Evolutionary conservation across 2,329 filamentous ascomycete genomes (phyloP), one percentile per base, ranked within the genome.

Genomic region (Nakataea oryzae): DNA sequence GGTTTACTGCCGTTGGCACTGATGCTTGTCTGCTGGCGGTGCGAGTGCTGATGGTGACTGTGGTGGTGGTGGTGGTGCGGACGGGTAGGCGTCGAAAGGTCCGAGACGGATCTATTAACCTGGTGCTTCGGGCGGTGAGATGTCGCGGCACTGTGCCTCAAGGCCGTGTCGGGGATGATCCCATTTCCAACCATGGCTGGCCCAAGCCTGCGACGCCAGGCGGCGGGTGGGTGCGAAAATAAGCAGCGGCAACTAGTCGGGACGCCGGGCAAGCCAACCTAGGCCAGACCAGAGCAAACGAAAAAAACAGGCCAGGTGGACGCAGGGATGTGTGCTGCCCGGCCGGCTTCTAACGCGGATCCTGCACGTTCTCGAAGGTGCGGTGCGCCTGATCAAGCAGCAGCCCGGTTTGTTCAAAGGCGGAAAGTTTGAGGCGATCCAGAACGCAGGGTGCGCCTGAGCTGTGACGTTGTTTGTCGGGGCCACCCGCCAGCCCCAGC

Each of bases 51-150:
- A 21, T 28, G 56, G 56, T 29, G 27, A 13, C 14, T 6, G 56
- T 58, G 56, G 62, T 74, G 72, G 62, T 78, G 76, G 61, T 74
- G 70, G 13, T 71, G 69, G 59, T 72, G 70, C 65, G 75, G 72
- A 63, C 73, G 76, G 63, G 76, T 73, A 27, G 81, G 79, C 47
- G 79, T 77, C 28, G 81, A 75, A 60, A 83, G 67, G 65, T 85
- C 82, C 57, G 79, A 79, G 63, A 85, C 77, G 58, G 84, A 86
- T 41, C 81, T 79, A 64, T 77, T 80, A 64, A 84, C 75, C 66
- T 82, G 81, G 67, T 84, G 83, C 63, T 78, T 78, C 28, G 76
- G 71, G 27, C 74, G 73, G 58, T 68, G 69, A 28, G 74, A 73
- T 26, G 74, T 72, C 62, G 71, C 69, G 66, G 41, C 41, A 24